These are phyloP conservation scores for Ophiocordyceps camponoti-saundersi DNA, from an alignment of 2,329 filamentous ascomycete species.

Conservation along the genomic window DNA sequence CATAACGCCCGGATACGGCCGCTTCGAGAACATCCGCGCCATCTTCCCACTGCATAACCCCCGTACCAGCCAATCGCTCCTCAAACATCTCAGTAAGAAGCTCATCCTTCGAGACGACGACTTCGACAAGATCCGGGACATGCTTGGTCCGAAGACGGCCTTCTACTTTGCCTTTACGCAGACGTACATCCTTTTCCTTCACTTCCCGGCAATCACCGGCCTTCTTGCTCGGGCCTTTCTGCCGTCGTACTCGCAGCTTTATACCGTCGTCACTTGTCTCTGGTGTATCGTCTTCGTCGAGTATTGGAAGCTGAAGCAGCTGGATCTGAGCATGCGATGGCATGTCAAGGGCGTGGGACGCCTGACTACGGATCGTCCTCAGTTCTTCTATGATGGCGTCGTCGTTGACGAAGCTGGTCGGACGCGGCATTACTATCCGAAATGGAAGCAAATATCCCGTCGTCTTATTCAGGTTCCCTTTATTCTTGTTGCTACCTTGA, in stretches of 20 bases:
- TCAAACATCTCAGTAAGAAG: conserved; percentile 37
- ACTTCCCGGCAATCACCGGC: conserved; percentile 53
- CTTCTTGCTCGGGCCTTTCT: conserved; percentile 51
- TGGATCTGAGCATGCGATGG: conserved; percentile 57
- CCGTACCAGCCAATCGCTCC: conserved; percentile 33
- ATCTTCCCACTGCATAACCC: conserved; percentile 48
- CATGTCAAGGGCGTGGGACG: conserved; percentile 49
- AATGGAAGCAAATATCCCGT: conserved; percentile 43
- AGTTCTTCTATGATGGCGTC: conserved; percentile 47
- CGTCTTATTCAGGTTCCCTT: conserved; percentile 57
- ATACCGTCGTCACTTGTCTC: conserved; percentile 47
- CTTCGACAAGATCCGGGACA: conserved; percentile 41
- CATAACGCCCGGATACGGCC: conserved; percentile 37
- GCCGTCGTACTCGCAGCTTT: conserved; percentile 52
- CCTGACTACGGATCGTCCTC: conserved; percentile 46
- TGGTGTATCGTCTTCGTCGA: conserved; percentile 64
- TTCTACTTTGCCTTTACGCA: conserved; percentile 78
- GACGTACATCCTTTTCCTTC: conserved; percentile 53
- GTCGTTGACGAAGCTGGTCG: conserved; percentile 47
- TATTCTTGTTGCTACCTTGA: conserved; percentile 36
- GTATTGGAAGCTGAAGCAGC: conserved; percentile 63
- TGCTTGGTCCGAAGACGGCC: conserved; percentile 52
- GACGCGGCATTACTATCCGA: conserved; percentile 42
- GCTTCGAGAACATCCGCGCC: conserved; percentile 42
- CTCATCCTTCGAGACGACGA: conserved; percentile 31